Percentiles rank a stretch among this genome's conserved stretches.
Evolutionary conservation across 768 basidiomycete species (phyloP).

Genomic region (Agrocybe praecox): DNA sequence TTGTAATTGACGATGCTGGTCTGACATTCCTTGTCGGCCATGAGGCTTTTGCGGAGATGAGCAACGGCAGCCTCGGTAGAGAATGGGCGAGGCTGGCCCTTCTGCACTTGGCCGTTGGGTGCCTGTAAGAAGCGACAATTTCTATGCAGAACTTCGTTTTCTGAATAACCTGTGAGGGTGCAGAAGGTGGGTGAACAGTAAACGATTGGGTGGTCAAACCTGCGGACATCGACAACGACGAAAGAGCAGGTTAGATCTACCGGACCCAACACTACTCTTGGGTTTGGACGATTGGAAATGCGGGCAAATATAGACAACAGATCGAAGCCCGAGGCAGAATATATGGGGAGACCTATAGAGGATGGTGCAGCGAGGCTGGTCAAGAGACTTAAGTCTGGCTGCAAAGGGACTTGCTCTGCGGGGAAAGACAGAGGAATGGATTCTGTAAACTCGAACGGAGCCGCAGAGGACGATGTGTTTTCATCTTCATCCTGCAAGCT

Average conservation of each 20-base stretch:
- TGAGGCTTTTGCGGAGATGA: conserved; percentile 65
- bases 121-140: conserved; percentile 93
- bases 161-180: conserved; percentile 72
- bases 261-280: conserved; percentile 80
- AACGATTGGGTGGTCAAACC: conserved; percentile 84
- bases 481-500: not conserved
- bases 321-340: conserved; percentile 92
- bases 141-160: conserved; percentile 78
- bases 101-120: conserved; percentile 51
- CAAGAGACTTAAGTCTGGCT: conserved; percentile 10
- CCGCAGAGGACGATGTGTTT: conserved; percentile 11
- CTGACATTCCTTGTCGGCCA: conserved; percentile 86
- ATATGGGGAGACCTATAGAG: conserved; percentile 55
- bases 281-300: conserved; percentile 73
- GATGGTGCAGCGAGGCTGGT: conserved; percentile 8
- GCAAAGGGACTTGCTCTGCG: not conserved
- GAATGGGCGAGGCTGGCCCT: conserved; percentile 50
- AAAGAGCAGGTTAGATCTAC: conserved; percentile 95
- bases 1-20: conserved; percentile 85
- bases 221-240: conserved; percentile 81
- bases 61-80: conserved; percentile 65
- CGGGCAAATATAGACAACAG: conserved; percentile 80
- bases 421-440: conserved; percentile 1
- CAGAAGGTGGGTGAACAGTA: conserved; percentile 90
- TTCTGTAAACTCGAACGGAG: conserved; percentile 26